A percentile compares a stretch with the other conserved stretches of the same genome.
Evolutionary conservation across 2,329 filamentous ascomycete species (phyloP).

Genomic region (Fusarium anthophilum): DNA sequence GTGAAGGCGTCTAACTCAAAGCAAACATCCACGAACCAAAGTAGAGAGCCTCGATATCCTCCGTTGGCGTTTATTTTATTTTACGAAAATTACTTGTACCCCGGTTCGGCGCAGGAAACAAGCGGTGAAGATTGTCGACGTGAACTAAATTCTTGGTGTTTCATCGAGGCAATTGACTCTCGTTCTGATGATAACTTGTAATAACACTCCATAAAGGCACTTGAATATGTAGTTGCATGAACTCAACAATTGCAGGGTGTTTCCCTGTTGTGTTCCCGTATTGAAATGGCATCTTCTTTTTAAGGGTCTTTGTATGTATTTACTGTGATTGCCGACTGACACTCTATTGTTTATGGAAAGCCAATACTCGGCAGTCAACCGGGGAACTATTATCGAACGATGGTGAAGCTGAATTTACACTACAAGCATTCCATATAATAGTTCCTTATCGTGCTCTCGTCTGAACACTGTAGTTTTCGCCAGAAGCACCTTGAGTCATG

Average conservation of each 20-base stretch:
- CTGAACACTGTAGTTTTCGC: not conserved
- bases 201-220: not conserved
- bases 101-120: not conserved
- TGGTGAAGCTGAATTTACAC: not conserved
- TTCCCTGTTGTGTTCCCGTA: not conserved
- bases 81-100: not conserved
- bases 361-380: not conserved
- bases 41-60: not conserved
- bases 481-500: not conserved
- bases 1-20: not conserved
- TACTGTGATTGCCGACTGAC: not conserved
- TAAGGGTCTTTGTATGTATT: constrained; percentile 9
- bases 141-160: not conserved
- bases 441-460: not conserved
- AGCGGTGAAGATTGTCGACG: constrained; percentile 3
- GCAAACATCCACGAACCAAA: constrained; percentile 4
- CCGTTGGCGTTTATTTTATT: not conserved
- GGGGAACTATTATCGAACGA: not conserved
- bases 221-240: not conserved
- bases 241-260: not conserved
- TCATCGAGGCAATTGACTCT: not conserved
- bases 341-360: not conserved
- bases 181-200: not conserved
- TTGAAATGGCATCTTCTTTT: not conserved
- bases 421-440: not conserved